A percentile compares a stretch with the other conserved stretches of the same genome.
These are phyloP conservation scores for Alternaria alternata DNA, from an alignment of 2,329 filamentous ascomycete genomes.

Conservation along the genomic window DNA sequence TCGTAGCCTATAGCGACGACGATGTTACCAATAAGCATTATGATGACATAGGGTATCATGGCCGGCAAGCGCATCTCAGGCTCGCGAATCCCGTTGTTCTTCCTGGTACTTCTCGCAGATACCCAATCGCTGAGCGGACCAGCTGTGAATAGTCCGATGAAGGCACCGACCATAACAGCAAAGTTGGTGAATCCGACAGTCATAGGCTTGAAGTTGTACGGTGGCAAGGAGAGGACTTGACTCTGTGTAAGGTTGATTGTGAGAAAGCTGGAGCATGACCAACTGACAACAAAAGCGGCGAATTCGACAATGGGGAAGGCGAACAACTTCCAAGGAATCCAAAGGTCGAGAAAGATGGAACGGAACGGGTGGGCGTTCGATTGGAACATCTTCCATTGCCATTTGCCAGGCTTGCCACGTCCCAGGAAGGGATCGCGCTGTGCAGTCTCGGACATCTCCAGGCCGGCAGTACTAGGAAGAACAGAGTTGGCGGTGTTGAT, in stretches of 20 bases:
- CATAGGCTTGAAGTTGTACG: constrained; percentile 62
- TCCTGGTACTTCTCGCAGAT: constrained; percentile 60
- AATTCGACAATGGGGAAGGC: constrained; percentile 70
- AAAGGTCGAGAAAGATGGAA: constrained; percentile 63
- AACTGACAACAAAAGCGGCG: constrained; percentile 68
- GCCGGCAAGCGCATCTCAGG: constrained; percentile 66
- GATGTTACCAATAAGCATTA: constrained; percentile 67
- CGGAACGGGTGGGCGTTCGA: constrained; percentile 56
- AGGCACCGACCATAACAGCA: constrained; percentile 62
- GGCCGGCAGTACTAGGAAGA: constrained; percentile 32
- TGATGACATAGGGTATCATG: constrained; percentile 65
- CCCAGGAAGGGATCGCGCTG: constrained; percentile 64
- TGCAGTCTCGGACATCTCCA: constrained; percentile 47
- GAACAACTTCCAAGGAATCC: constrained; percentile 69
- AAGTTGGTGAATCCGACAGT: constrained; percentile 66
- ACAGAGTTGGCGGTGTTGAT: constrained; percentile 29
- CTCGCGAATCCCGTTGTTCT: constrained; percentile 65
- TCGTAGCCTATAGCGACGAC: constrained; percentile 64
- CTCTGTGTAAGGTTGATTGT: constrained; percentile 68
- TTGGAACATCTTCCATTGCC: constrained; percentile 65
- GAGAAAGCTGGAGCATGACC: constrained; percentile 66
- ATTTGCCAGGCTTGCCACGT: constrained; percentile 62
- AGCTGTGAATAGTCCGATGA: constrained; percentile 64
- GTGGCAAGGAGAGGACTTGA: constrained; percentile 63
- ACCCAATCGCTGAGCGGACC: constrained; percentile 67